Evolutionary conservation across 306 rosid species (phyloP), one percentile per base, ranked within the genome.

Genomic region (Gynostemma pentaphyllum): DNA sequence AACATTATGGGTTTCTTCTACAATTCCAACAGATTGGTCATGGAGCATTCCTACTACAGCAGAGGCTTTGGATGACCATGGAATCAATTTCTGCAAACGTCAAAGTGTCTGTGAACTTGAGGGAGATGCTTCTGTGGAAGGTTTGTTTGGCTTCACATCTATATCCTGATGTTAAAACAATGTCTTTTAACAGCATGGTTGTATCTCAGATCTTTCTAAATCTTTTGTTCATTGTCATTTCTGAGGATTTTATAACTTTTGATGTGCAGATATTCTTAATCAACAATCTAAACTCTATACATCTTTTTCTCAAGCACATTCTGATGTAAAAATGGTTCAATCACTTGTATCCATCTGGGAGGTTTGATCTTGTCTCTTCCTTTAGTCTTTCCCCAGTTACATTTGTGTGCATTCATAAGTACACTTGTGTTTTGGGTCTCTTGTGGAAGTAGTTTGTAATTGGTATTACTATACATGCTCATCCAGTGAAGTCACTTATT

Each of bases 281-380:
- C 85, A 81, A 76, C 76, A 84, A 72, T 75, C 78, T 59, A 88
- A 78, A 81, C 81, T 81, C 64, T 83, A 80, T 81, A 83, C 95
- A 63, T 82, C 98, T 55, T 85, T 86, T 72, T 92, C 98, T 39
- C 95, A 92, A 81, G 79, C 85, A 36, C 69, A 54, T 68, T 77
- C 83, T 24, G 86, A 88, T 72, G 85, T 82, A 70, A 84, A 85
- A 82, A 88, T 86, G 95, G 96, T 91, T 71, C 96, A 91, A 74
- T 91, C 97, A 53, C 91, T 91, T 77, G 62, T 82, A 51, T 94
- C 95, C 39, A 91, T 91, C 73, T 91, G 89, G 97, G 95, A 91
- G 96, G 97, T 88, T 28, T 18, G 70, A 5, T 44, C 24, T 77
- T 10, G 42, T 50, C 69, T 30, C 46, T 16, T 73, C 51, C 34